These are phyloP conservation scores for Nannochloropsis salina DNA, from an alignment of 108 stramenopile species.

Conservation along the genomic window DNA sequence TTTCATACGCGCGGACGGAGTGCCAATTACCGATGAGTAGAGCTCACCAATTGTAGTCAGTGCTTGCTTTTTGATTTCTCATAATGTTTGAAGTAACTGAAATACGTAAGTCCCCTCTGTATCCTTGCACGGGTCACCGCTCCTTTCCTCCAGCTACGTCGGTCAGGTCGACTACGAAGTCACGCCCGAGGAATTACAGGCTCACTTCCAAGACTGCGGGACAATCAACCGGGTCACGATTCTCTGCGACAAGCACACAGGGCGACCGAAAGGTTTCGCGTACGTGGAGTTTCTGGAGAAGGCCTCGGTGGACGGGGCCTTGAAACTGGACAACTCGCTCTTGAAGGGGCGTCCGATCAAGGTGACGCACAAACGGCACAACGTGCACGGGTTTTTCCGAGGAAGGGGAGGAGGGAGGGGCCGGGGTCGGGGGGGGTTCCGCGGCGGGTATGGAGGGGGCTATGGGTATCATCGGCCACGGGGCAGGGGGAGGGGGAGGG, in stretches of 20 bases:
- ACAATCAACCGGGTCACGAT: conserved; percentile 95
- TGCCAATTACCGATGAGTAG: no score
- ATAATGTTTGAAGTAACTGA: no score
- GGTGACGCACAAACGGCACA: conserved; percentile 52
- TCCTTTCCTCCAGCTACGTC: conserved; percentile 60
- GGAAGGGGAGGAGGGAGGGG: conserved; percentile 21
- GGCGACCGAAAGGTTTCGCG: conserved; percentile 74
- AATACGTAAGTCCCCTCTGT: no score
- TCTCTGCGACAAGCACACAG: conserved; percentile 90
- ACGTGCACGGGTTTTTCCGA: conserved; percentile 14
- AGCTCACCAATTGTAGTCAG: no score
- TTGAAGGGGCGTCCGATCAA: conserved; percentile 88
- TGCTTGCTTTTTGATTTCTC: no score
- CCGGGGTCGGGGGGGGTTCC: conserved; percentile 27
- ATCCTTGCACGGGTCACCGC: no score
- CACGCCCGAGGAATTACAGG: conserved; percentile 84
- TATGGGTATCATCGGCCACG: background rate
- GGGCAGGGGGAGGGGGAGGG: conserved; percentile 30
- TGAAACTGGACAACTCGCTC: conserved; percentile 82
- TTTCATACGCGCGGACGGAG: no score
- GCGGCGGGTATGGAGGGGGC: conserved; percentile 19
- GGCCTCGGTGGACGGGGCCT: conserved; percentile 79
- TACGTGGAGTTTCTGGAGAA: conserved; percentile 64
- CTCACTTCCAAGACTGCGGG: conserved; percentile 89
- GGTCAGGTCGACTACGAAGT: conserved; percentile 94